Conservation (phyloP, 1,139 yeast genomes). For the Kurtzmaniella natalensis region DNA sequence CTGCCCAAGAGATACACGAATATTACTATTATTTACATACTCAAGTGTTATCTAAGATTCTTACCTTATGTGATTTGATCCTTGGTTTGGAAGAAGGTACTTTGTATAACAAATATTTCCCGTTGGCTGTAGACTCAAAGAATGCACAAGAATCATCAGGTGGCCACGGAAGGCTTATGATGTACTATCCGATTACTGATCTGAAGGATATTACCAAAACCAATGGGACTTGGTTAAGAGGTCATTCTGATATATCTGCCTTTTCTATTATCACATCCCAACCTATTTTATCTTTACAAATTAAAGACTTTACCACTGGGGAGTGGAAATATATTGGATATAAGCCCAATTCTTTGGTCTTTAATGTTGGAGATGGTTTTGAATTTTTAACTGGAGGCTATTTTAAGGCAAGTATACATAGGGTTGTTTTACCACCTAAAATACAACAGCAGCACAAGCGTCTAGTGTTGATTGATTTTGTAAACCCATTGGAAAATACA, state of each 20-base stretch:
- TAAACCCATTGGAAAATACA: constrained; percentile 29
- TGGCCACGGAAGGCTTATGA: constrained; percentile 40
- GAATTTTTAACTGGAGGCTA: constrained; percentile 48
- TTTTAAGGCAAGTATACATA: constrained; percentile 43
- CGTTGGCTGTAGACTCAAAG: constrained; percentile 20
- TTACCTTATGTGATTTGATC: constrained; percentile 35
- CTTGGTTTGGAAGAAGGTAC: constrained; percentile 41
- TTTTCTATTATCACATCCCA: constrained; percentile 47
- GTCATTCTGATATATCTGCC: constrained; percentile 48
- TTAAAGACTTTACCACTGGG: constrained; percentile 41
- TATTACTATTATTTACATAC: constrained; percentile 33
- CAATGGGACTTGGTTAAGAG: constrained; percentile 42
- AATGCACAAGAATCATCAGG: constrained; percentile 20
- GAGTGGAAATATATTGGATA: constrained; percentile 48
- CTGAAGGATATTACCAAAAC: constrained; percentile 22
- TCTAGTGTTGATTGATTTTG: constrained; percentile 42
- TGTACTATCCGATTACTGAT: constrained; percentile 31
- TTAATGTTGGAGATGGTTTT: constrained; percentile 47
- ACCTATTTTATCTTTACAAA: constrained; percentile 47
- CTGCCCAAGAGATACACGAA: constrained; percentile 27
- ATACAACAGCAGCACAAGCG: constrained; percentile 37
- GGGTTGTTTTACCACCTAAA: constrained; percentile 43
- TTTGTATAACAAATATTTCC: constrained; percentile 27
- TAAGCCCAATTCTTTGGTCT: constrained; percentile 41
- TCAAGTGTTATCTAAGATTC: constrained; percentile 28